These are phyloP conservation scores for Haematococcus lacustris DNA, from an alignment of 139 green algal genomes.

Conservation along the genomic window DNA sequence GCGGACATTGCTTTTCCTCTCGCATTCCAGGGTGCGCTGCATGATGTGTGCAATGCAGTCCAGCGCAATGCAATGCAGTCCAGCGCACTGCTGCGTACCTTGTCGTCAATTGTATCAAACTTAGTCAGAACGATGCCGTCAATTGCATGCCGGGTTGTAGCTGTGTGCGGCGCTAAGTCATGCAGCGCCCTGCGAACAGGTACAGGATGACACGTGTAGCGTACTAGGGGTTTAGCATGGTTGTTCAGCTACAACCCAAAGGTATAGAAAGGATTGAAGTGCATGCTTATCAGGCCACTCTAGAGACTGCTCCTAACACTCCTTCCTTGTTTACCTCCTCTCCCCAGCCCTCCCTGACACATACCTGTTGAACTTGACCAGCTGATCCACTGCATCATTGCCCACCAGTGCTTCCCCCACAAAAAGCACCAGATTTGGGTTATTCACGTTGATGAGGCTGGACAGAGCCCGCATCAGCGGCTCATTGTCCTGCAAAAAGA, in stretches of 20 bases:
- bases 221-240: too few relatives aligned
- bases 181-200: constrained; percentile 22
- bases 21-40: too few relatives aligned
- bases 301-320: too few relatives aligned
- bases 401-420: constrained; percentile 97
- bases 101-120: constrained; percentile 99
- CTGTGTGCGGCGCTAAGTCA: constrained; percentile 24
- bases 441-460: constrained; percentile 89
- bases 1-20: too few relatives aligned
- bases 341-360: too few relatives aligned
- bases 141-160: constrained; percentile 38
- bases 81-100: constrained; percentile 54
- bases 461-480: constrained; percentile 95
- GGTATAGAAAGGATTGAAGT: too few relatives aligned
- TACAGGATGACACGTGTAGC: too few relatives aligned
- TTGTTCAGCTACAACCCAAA: too few relatives aligned
- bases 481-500: constrained; percentile 90
- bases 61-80: too few relatives aligned
- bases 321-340: too few relatives aligned
- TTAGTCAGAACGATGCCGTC: constrained; percentile 91
- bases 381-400: constrained; percentile 96
- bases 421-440: constrained; percentile 94
- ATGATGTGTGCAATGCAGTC: too few relatives aligned
- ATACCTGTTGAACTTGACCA: constrained; percentile 91
- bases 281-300: too few relatives aligned